Percentiles rank a stretch among this genome's conserved stretches.
Evolutionary conservation across 345 rosid species (phyloP).

Genomic region (Aquilaria malaccensis): DNA sequence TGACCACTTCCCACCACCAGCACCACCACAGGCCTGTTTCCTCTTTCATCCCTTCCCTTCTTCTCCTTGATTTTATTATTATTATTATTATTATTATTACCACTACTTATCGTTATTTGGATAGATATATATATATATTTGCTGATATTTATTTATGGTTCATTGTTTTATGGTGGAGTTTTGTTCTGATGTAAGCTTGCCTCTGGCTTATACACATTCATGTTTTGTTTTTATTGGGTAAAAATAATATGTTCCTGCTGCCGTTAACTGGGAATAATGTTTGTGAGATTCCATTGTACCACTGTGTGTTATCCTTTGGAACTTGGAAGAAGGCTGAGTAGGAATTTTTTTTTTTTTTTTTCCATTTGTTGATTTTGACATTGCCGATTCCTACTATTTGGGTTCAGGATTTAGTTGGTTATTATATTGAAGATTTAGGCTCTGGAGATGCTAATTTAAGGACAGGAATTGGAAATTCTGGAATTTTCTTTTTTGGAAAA

Average conservation of each 20-base stretch:
- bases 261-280: no score
- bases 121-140: neutral
- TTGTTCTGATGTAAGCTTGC: constrained; percentile 19
- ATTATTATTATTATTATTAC: constrained; percentile 5
- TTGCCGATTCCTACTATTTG: no score
- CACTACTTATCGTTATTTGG: neutral
- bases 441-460: no score
- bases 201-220: constrained; percentile 9
- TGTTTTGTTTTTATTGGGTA: constrained; percentile 3
- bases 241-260: no score
- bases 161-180: constrained; percentile 11
- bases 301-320: no score
- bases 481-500: no score
- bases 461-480: no score
- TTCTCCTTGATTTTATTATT: neutral
- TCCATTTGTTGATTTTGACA: neutral
- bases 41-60: constrained; percentile 11
- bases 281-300: no score
- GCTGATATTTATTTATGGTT: neutral
- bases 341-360: constrained; percentile 2
- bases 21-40: constrained; percentile 11
- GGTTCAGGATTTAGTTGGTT: no score
- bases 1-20: constrained; percentile 6
- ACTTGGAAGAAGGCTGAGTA: no score
- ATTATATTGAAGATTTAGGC: no score